Evolutionary conservation across 805 yeast species (phyloP).

Genomic region (Lipomyces orientalis): DNA sequence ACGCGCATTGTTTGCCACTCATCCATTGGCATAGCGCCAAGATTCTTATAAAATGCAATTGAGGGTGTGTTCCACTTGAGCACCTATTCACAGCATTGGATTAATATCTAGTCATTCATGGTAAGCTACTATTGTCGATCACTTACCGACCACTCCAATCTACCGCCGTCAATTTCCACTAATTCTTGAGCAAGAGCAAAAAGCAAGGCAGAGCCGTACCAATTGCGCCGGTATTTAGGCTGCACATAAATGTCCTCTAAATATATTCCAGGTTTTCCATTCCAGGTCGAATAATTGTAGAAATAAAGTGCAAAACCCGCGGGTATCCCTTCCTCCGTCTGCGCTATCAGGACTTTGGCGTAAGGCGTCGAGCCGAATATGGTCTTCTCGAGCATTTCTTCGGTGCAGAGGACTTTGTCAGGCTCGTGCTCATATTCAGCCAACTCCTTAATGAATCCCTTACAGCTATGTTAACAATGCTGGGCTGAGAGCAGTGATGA

Average conservation of each 20-base stretch:
- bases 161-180: conserved; percentile 30
- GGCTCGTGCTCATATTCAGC: conserved; percentile 35
- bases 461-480: neutral
- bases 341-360: conserved; percentile 33
- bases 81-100: conserved; percentile 19
- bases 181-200: conserved; percentile 36
- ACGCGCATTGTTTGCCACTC: conserved; percentile 38
- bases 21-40: conserved; percentile 33
- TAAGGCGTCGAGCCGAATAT: conserved; percentile 30
- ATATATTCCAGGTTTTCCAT: conserved; percentile 37
- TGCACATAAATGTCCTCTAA: conserved; percentile 38
- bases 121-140: neutral
- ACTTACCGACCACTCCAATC: conserved; percentile 37
- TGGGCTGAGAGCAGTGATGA: neutral
- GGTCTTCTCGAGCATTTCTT: conserved; percentile 30
- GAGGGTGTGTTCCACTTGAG: conserved; percentile 38
- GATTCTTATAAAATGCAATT: conserved; percentile 32
- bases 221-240: conserved; percentile 27
- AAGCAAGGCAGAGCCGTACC: conserved; percentile 32
- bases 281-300: conserved; percentile 39
- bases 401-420: conserved; percentile 34
- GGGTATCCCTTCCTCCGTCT: conserved; percentile 40
- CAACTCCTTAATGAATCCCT: conserved; percentile 32
- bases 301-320: conserved; percentile 42
- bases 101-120: neutral